Percentiles rank a stretch among this genome's conserved stretches.
These are phyloP conservation scores for Epichloe scottii DNA, from an alignment of 2,329 filamentous ascomycete genomes.

Conservation along the genomic window DNA sequence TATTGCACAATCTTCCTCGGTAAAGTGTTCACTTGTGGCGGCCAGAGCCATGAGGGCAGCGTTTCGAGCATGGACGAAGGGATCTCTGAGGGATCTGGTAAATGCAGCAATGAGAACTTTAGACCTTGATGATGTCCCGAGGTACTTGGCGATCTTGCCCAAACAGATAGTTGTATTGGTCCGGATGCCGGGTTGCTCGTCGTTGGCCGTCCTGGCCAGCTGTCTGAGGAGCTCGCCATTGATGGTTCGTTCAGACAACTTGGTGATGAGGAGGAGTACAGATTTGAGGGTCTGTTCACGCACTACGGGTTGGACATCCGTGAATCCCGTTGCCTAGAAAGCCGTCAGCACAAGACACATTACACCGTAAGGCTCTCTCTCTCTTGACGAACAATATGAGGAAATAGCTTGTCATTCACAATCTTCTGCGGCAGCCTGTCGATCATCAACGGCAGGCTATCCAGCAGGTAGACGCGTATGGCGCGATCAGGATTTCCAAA, in stretches of 20 bases:
- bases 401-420: constrained; percentile 95
- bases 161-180: constrained; percentile 98
- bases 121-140: constrained; percentile 63
- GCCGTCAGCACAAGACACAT: constrained; percentile 9
- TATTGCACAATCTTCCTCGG: constrained; percentile 75
- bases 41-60: constrained; percentile 76
- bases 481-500: constrained; percentile 89
- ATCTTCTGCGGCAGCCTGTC: constrained; percentile 77
- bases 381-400: constrained; percentile 59
- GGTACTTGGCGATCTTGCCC: constrained; percentile 86
- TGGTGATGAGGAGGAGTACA: constrained; percentile 73
- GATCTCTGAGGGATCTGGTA: constrained; percentile 75
- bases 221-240: constrained; percentile 88
- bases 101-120: constrained; percentile 94
- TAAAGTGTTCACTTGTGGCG: constrained; percentile 77
- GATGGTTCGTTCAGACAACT: constrained; percentile 82
- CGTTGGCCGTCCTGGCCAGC: constrained; percentile 90
- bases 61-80: constrained; percentile 88
- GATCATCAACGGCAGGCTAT: constrained; percentile 83
- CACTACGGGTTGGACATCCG: constrained; percentile 79
- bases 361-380: neutral
- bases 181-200: constrained; percentile 91
- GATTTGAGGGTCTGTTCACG: constrained; percentile 94
- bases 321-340: constrained; percentile 75
- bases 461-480: constrained; percentile 78